Conservation (phyloP, 805 yeast species). For the Lipomyces spencermartinsiae region DNA sequence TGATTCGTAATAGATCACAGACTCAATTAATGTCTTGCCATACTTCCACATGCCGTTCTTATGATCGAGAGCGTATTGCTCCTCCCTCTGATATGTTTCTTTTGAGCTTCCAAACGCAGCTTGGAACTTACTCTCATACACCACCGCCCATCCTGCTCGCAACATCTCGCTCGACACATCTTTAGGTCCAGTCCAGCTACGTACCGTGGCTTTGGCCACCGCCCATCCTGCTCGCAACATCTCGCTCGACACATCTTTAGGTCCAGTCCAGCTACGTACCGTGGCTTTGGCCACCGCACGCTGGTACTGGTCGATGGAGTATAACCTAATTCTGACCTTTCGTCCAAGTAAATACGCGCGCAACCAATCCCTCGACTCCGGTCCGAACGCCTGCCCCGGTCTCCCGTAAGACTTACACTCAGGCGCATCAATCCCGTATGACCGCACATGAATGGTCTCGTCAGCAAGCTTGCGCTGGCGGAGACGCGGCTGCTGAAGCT, state of each 20-base stretch:
- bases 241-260: slow-evolving; percentile 81
- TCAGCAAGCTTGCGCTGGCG: slow-evolving; percentile 50
- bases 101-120: slow-evolving; percentile 69
- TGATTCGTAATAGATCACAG: no score
- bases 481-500: slow-evolving; percentile 1
- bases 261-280: slow-evolving; percentile 67
- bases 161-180: slow-evolving; percentile 92
- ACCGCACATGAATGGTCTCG: slow-evolving; percentile 77
- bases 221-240: slow-evolving; percentile 87
- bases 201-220: slow-evolving; percentile 68
- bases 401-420: slow-evolving; percentile 94
- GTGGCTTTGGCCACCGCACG: slow-evolving; percentile 75
- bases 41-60: slow-evolving; percentile 34
- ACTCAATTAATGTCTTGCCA: slow-evolving; percentile 1
- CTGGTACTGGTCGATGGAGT: slow-evolving; percentile 84
- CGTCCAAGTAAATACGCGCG: slow-evolving; percentile 67
- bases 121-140: slow-evolving; percentile 80
- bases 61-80: slow-evolving; percentile 18
- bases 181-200: slow-evolving; percentile 69
- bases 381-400: slow-evolving; percentile 86
- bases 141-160: slow-evolving; percentile 79
- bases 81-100: slow-evolving; percentile 14
- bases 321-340: slow-evolving; percentile 75
- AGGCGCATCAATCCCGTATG: slow-evolving; percentile 97
- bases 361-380: slow-evolving; percentile 84